These are phyloP conservation scores for Penicillium sp. DNA, from an alignment of 2,329 filamentous ascomycete genomes.

Conservation along the genomic window DNA sequence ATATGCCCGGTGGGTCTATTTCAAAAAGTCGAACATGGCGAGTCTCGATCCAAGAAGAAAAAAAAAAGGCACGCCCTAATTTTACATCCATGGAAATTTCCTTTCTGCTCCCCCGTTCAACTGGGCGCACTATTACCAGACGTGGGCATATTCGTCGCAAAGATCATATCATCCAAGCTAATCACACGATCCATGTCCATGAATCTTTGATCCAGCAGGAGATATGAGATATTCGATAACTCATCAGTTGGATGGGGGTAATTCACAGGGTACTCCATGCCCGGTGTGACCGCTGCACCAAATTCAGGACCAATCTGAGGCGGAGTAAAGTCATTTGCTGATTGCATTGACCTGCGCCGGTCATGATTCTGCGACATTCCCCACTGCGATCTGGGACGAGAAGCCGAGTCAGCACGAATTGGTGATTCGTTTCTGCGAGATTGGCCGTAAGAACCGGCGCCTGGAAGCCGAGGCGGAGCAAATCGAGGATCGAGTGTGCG, in stretches of 20 bases:
- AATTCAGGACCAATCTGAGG: neutral
- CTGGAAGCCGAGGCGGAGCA: no score
- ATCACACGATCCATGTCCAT: constrained; percentile 12
- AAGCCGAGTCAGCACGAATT: no score
- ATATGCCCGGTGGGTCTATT: no score
- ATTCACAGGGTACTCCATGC: neutral
- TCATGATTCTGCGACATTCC: neutral
- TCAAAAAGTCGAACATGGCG: no score
- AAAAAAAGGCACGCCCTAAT: no score
- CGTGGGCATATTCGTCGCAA: constrained; percentile 3
- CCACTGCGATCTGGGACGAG: neutral
- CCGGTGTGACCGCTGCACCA: neutral
- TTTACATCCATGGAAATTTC: neutral
- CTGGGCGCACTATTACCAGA: neutral
- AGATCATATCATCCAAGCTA: constrained; percentile 10
- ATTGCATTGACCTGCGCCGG: neutral
- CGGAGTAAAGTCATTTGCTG: neutral
- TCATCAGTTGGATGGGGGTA: constrained; percentile 1
- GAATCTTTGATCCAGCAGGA: constrained; percentile 7
- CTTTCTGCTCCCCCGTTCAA: neutral
- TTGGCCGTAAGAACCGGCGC: no score
- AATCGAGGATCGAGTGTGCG: neutral
- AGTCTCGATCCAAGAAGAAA: no score
- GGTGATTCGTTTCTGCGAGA: no score
- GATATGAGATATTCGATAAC: constrained; percentile 3